Conservation (phyloP, 495 filamentous ascomycete genomes). For the Aspergillus heteromorphus region DNA sequence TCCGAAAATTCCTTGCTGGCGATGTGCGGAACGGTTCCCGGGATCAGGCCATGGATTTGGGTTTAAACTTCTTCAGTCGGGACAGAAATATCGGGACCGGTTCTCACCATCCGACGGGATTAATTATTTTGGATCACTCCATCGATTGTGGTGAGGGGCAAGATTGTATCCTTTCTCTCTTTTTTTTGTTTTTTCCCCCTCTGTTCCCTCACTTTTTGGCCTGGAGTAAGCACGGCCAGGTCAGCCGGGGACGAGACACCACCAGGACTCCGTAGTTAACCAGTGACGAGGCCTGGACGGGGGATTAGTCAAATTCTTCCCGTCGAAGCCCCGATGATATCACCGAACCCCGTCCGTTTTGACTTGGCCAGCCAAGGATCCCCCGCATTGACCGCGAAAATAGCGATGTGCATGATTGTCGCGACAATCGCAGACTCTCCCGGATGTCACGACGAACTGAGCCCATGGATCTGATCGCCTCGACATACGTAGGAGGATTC, state of each 20-base stretch:
- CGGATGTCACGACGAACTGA: background rate
- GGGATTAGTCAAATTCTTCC: background rate
- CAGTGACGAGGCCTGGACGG: background rate
- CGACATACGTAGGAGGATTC: background rate
- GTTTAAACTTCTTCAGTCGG: background rate
- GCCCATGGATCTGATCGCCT: background rate
- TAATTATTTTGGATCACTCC: background rate
- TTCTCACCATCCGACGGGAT: background rate
- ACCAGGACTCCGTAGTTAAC: too few relatives aligned
- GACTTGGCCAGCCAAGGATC: background rate
- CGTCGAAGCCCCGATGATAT: slow-evolving; percentile 1
- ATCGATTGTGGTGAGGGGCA: too few relatives aligned
- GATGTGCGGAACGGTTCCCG: background rate
- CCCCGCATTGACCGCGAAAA: background rate
- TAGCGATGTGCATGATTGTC: background rate
- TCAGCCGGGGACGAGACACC: too few relatives aligned
- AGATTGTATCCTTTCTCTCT: too few relatives aligned
- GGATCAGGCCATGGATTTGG: slow-evolving; percentile 2
- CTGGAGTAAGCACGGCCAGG: too few relatives aligned
- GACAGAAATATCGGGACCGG: background rate
- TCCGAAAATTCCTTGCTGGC: background rate
- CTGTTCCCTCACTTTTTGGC: too few relatives aligned
- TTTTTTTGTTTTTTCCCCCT: too few relatives aligned
- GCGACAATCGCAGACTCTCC: background rate
- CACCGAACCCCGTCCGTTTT: background rate